Percentiles rank a stretch among this genome's conserved stretches.
Evolutionary conservation across 345 rosid species (phyloP).

Genomic region (Draba incana): DNA sequence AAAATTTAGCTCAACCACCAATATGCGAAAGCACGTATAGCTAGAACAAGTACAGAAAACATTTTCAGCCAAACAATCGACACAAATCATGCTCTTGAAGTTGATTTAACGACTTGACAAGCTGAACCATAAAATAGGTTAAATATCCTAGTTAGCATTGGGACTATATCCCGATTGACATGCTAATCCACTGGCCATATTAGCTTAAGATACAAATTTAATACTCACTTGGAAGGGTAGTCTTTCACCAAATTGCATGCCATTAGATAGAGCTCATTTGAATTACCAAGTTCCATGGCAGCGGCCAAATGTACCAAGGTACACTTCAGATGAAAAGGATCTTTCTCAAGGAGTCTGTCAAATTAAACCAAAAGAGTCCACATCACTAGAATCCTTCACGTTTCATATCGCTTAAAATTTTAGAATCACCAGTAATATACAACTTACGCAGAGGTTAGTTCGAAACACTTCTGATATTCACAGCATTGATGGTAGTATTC

Average conservation of each 20-base stretch:
- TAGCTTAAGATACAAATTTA: conserved; percentile 7
- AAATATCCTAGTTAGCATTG: conserved; percentile 14
- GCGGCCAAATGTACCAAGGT: conserved; percentile 89
- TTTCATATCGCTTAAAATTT: conserved; percentile 18
- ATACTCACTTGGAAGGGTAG: conserved; percentile 88
- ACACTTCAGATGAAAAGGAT: conserved; percentile 93
- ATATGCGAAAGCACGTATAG: not conserved
- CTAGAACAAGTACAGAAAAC: not conserved
- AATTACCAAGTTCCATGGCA: conserved; percentile 93
- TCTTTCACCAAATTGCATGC: conserved; percentile 96
- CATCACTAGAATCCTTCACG: conserved; percentile 26
- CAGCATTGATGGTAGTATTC: conserved; percentile 97
- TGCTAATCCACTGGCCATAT: conserved; percentile 17
- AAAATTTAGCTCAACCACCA: conserved; percentile 20
- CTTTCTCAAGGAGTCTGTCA: conserved; percentile 87
- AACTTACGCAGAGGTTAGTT: conserved; percentile 81
- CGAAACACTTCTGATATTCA: conserved; percentile 93
- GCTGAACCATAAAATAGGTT: conserved; percentile 8
- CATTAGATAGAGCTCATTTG: conserved; percentile 96
- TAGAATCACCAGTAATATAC: conserved; percentile 24
- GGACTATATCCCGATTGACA: not conserved
- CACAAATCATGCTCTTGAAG: conserved; percentile 1
- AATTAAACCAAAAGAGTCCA: conserved; percentile 30
- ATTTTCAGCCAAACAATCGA: not conserved
- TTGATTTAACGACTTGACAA: conserved; percentile 15